A percentile compares a stretch with the other conserved stretches of the same genome.
Evolutionary conservation across 2,329 filamentous ascomycete genomes (phyloP).

Genomic region (Fusarium drepaniforme): DNA sequence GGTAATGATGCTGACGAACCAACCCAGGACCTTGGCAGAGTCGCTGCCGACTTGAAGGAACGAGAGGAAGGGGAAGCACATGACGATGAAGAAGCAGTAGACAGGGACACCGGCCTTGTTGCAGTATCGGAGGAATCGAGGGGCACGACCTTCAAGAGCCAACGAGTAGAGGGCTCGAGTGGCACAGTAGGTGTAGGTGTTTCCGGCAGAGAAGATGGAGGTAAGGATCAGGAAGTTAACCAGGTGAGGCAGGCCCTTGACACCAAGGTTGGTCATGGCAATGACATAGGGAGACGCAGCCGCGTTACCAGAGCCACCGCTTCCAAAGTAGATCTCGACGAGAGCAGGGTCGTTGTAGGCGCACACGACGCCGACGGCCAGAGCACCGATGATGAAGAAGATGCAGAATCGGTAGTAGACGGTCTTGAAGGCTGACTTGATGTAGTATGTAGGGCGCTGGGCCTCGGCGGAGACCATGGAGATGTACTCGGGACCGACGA

Average conservation of each 20-base stretch:
- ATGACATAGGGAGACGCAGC: constrained; percentile 58
- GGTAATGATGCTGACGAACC: constrained; percentile 67
- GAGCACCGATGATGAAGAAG: constrained; percentile 50
- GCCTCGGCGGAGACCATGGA: constrained; percentile 74
- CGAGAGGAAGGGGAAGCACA: constrained; percentile 63
- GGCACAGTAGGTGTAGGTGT: constrained; percentile 58
- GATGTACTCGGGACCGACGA: constrained; percentile 73
- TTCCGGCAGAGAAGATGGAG: constrained; percentile 48
- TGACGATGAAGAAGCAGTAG: constrained; percentile 65
- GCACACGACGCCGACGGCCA: constrained; percentile 70
- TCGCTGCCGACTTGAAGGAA: constrained; percentile 62
- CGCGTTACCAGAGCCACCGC: constrained; percentile 54
- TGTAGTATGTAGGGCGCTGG: constrained; percentile 66
- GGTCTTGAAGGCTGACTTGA: constrained; percentile 63
- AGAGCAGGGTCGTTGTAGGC: constrained; percentile 70
- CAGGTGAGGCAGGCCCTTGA: constrained; percentile 65
- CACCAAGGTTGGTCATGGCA: constrained; percentile 63
- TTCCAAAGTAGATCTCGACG: constrained; percentile 59
- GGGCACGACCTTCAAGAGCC: constrained; percentile 60
- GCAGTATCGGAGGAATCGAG: constrained; percentile 66
- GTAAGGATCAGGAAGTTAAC: constrained; percentile 65
- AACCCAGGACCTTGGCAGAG: constrained; percentile 62
- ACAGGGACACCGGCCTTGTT: constrained; percentile 71
- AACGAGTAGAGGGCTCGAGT: constrained; percentile 63
- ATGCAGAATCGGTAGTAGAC: constrained; percentile 64